Base-by-base conservation (phyloP, 495 filamentous ascomycete genomes). In the Talaromyces thailandensis region DNA sequence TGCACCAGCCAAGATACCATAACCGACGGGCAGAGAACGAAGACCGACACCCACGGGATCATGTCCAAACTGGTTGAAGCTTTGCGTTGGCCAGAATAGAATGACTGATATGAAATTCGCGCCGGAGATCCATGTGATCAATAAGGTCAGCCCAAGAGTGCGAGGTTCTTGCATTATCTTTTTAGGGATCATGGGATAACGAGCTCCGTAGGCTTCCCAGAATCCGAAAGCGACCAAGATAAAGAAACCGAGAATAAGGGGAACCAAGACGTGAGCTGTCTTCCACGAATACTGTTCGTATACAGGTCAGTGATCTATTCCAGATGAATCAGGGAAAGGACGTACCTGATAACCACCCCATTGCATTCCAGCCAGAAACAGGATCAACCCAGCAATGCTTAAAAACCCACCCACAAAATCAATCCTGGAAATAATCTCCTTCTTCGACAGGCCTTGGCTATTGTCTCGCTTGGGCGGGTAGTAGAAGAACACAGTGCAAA, bases 31-130 rank as follows among this genome's bases (percentile, higher is more conserved):
- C 18, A 90, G 56, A 63, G 86, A 86, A 62, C 87, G 82, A 61
- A 90, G 66, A 32, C 87, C 87, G 55, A 89, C 81, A n/a, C 74
- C 81, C 21, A 86, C 69, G 5, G 87, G 86, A 62, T 88, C 82
- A 62, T 89, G 85, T 14, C 86, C 87, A 63, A 88, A 90, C 8
- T 89, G 85, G 66, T 90, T 90, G 76, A 85, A 89, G 1, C 86
- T 84, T 71, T 90, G 82, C 0, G 84, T 87, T 0, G 88, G 88
- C 88, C 87, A 90, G 66, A 90, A 86, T 71, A 90, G 81, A 26
- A 90, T 69, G 3, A 89, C 82, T 14, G 85, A 86, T 74, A 90
- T 89, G 79, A 90, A 90, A 69, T 90, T 90, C 60, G 86, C 85
- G 9, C 88, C 88, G 8, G 81, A 86, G 52, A 91, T 88, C 71